Evolutionary conservation across 306 rosid genomes (phyloP).

Genomic region (Lablab purpureus): DNA sequence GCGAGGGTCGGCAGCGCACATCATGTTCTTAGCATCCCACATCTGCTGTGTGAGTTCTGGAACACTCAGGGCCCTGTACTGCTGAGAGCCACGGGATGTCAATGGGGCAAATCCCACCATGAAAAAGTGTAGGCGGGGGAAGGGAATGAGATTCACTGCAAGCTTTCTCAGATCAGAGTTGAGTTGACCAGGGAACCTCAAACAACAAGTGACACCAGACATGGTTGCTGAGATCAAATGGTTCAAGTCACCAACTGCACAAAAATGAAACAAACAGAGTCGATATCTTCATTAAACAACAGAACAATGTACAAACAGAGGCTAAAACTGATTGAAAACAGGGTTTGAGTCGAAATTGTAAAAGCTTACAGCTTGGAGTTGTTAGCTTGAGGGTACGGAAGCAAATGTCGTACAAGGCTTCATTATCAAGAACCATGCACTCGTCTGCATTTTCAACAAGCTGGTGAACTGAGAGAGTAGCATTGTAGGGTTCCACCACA

Average conservation of each 20-base stretch:
- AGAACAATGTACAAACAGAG: neutral
- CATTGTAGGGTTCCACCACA: constrained; percentile 83
- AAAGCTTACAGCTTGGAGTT: constrained; percentile 78
- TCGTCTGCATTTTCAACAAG: constrained; percentile 83
- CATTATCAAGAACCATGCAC: constrained; percentile 61
- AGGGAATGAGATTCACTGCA: constrained; percentile 53
- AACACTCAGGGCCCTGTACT: constrained; percentile 71
- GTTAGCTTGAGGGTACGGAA: constrained; percentile 85
- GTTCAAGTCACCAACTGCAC: constrained; percentile 75
- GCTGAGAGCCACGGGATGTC: constrained; percentile 82
- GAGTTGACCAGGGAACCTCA: constrained; percentile 81
- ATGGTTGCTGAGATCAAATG: constrained; percentile 85
- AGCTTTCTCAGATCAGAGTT: constrained; percentile 62
- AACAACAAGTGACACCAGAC: constrained; percentile 91
- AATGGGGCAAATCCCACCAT: constrained; percentile 69
- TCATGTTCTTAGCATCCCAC: constrained; percentile 77
- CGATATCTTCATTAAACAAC: neutral
- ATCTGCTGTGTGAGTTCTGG: constrained; percentile 87
- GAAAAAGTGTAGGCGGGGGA: constrained; percentile 57
- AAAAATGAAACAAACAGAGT: neutral
- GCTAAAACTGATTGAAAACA: neutral
- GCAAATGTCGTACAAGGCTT: constrained; percentile 81
- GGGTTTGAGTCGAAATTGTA: neutral
- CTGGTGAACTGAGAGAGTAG: constrained; percentile 80
- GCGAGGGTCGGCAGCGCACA: constrained; percentile 82